These are phyloP conservation scores for Russula sp. DNA, from an alignment of 768 basidiomycete genomes.

Conservation along the genomic window DNA sequence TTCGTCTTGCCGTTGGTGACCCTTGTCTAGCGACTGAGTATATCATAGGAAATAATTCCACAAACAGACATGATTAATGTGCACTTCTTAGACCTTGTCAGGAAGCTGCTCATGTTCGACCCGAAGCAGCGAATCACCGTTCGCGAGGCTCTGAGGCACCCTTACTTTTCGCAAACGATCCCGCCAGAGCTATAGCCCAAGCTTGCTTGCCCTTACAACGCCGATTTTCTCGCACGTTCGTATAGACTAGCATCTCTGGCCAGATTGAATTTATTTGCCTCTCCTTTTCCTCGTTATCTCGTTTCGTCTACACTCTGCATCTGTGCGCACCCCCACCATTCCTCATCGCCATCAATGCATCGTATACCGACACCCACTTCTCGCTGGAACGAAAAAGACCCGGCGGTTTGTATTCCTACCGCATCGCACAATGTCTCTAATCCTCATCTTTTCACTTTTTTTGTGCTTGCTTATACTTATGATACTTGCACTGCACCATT, in stretches of 20 bases:
- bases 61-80: constrained; percentile 69
- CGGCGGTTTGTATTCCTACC: constrained; percentile 27
- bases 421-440: constrained; percentile 25
- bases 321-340: constrained; percentile 11
- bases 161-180: constrained; percentile 73
- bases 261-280: constrained; percentile 19
- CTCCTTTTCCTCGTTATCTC: not conserved
- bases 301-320: constrained; percentile 17
- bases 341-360: constrained; percentile 24
- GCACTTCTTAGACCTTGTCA: constrained; percentile 85
- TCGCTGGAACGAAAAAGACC: constrained; percentile 26
- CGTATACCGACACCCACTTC: constrained; percentile 19
- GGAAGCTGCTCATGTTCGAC: constrained; percentile 85
- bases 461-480: constrained; percentile 30
- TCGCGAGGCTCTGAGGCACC: constrained; percentile 81
- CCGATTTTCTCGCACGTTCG: constrained; percentile 20
- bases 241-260: constrained; percentile 24
- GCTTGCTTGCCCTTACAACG: constrained; percentile 16
- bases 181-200: constrained; percentile 60
- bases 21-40: not conserved
- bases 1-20: constrained; percentile 39
- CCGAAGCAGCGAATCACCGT: constrained; percentile 86
- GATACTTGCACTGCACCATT: constrained; percentile 23
- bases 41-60: constrained; percentile 76
- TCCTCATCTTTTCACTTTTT: constrained; percentile 21